phyloP scores from a whole-genome alignment of 2,329 filamentous ascomycete genomes.

The Ciborinia camelliae region DNA sequence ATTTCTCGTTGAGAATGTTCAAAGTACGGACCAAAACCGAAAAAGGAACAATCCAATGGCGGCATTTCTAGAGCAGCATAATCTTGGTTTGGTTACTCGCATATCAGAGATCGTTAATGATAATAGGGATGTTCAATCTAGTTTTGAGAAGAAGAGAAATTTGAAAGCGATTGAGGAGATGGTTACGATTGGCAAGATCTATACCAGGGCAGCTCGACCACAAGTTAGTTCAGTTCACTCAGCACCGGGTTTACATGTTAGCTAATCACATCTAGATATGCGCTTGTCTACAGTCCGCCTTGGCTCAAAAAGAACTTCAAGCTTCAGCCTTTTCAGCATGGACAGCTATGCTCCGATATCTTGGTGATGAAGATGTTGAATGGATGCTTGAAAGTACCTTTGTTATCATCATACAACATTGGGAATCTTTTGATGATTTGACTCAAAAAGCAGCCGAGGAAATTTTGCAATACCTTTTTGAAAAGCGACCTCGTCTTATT shows the following conservation, averaged over 20 bases:
- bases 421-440: constrained; percentile 61
- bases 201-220: constrained; percentile 76
- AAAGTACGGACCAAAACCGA: constrained; percentile 30
- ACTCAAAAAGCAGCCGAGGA: constrained; percentile 58
- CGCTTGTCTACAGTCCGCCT: constrained; percentile 83
- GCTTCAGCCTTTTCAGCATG: constrained; percentile 79
- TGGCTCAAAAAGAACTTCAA: constrained; percentile 71
- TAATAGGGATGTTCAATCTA: constrained; percentile 51
- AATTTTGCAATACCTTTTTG: constrained; percentile 52
- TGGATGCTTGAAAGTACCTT: constrained; percentile 84
- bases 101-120: constrained; percentile 79
- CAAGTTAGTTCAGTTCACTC: constrained; percentile 63
- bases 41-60: constrained; percentile 59
- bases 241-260: no score
- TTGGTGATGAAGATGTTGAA: constrained; percentile 76
- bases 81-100: constrained; percentile 80
- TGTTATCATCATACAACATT: constrained; percentile 79
- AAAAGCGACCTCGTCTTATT: constrained; percentile 46
- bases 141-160: constrained; percentile 69
- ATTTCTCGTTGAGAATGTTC: constrained; percentile 42
- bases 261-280: constrained; percentile 59
- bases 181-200: constrained; percentile 69
- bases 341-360: constrained; percentile 69
- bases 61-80: constrained; percentile 75
- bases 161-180: constrained; percentile 85